Percentiles rank a stretch among this genome's conserved stretches.
Evolutionary conservation across 108 stramenopile genomes (phyloP).

Genomic region (Fragilariopsis cylindrus): DNA sequence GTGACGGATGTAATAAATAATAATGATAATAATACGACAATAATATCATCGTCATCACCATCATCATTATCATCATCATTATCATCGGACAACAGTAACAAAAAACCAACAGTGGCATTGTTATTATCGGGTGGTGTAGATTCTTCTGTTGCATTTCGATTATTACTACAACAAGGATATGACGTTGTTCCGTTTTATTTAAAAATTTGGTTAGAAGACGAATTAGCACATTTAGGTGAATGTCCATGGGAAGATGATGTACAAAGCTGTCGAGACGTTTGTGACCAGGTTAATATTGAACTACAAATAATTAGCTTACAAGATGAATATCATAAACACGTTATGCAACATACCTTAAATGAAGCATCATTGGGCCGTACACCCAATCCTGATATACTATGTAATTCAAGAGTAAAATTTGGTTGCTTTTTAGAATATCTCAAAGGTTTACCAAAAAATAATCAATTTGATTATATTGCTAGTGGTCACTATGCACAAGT

Average conservation of each 20-base stretch:
- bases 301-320: slow-evolving; percentile 86
- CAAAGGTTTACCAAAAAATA: slow-evolving; percentile 26
- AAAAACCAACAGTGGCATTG: slow-evolving; percentile 76
- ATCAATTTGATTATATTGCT: slow-evolving; percentile 81
- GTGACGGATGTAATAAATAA: neutral
- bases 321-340: slow-evolving; percentile 87
- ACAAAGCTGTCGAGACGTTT: slow-evolving; percentile 77
- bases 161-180: slow-evolving; percentile 84
- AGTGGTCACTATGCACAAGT: slow-evolving; percentile 95
- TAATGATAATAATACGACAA: neutral
- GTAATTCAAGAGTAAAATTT: slow-evolving; percentile 96
- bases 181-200: slow-evolving; percentile 94
- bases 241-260: slow-evolving; percentile 97
- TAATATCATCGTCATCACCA: neutral
- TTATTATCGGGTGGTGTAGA: slow-evolving; percentile 96
- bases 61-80: neutral
- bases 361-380: slow-evolving; percentile 90
- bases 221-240: slow-evolving; percentile 89
- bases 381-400: slow-evolving; percentile 98
- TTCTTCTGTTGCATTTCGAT: slow-evolving; percentile 90
- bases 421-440: slow-evolving; percentile 92
- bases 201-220: slow-evolving; percentile 98
- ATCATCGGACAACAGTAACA: slow-evolving; percentile 5
- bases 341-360: slow-evolving; percentile 87
- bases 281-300: slow-evolving; percentile 87